Evolutionary conservation across 345 rosid genomes (phyloP), one percentile per base, ranked within the genome.

Genomic region (Eucalyptus cloeziana): DNA sequence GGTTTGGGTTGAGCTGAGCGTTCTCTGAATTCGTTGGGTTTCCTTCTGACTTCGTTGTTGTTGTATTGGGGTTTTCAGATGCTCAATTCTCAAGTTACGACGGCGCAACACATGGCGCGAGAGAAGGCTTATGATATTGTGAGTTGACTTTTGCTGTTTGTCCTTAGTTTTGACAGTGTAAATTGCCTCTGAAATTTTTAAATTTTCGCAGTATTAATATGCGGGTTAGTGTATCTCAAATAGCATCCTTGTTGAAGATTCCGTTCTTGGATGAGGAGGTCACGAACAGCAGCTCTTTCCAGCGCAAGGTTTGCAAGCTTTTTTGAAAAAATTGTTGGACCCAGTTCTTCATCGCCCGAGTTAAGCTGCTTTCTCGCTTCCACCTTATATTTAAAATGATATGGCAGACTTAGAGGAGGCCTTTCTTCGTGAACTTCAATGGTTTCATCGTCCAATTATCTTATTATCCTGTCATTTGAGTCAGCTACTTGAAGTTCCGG

Each of bases 231-330:
- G 6, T 81, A 10, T 52, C 25, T 86, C 67, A 97, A 98, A 91
- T 93, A 79, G 99, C 98, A 5, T 95, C 95, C 2, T 89, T 94
- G 91, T 89, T 96, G 95, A 96, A 96, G 94, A 97, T 96, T 83
- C 99, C 98, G 2, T 95, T 92, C 88, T 92, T 96, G 7, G 98
- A 96, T 87, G 98, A 96, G 87, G 95, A 94, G 91, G 93, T 94
- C 90, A 91, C 96, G 37, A 96, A 91, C 91, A 96, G 90, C 88
- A 95, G 89, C 89, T 92, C 97, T 88, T 94, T 91, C 56, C 96
- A 95, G 3, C 95, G 97, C 56, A 96, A 96, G 96, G 96, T 96
- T 50, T 60, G 69, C 4, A 13, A 24, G 17, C 15, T 10, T 47
- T n/a, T 30, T 9, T 8, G 7, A 25, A 58, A 24, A 56, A 25